phyloP scores from a whole-genome alignment of 345 rosid genomes.

The Zanthoxylum bungeanum region DNA sequence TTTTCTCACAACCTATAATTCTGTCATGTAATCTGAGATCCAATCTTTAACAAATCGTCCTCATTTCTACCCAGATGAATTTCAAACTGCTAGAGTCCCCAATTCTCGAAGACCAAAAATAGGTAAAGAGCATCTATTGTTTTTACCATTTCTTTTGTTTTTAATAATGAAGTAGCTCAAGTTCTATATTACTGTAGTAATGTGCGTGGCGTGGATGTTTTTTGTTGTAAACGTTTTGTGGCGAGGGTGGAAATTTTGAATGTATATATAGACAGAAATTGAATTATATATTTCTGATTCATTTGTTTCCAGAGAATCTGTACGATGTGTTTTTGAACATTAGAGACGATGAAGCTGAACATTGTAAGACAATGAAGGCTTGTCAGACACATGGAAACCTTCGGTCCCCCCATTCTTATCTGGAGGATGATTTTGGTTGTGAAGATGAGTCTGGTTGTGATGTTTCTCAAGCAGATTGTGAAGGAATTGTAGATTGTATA shows the following conservation, averaged over 20 bases:
- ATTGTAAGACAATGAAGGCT: constrained; percentile 96
- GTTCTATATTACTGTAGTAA: neutral
- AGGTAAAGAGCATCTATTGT: constrained; percentile 35
- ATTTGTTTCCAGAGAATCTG: constrained; percentile 57
- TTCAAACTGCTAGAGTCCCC: constrained; percentile 86
- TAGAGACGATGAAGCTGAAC: constrained; percentile 97
- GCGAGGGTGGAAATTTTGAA: no score
- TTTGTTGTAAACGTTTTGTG: no score
- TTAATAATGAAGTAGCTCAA: neutral
- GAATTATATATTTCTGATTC: neutral
- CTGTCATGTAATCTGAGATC: neutral
- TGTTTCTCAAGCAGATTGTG: constrained; percentile 60
- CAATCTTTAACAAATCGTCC: constrained; percentile 1
- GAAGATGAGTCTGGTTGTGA: constrained; percentile 45
- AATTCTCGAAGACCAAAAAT: constrained; percentile 88
- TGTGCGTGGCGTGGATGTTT: neutral
- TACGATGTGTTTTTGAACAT: constrained; percentile 87
- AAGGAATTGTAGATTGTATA: constrained; percentile 85
- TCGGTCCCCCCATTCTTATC: constrained; percentile 76
- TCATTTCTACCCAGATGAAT: constrained; percentile 63
- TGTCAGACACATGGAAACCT: no score
- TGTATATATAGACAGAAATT: neutral
- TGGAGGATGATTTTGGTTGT: constrained; percentile 29
- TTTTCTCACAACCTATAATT: neutral
- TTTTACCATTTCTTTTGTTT: neutral